Conservation (phyloP, 257 asterid species). For the Solanum chmielewskii region DNA sequence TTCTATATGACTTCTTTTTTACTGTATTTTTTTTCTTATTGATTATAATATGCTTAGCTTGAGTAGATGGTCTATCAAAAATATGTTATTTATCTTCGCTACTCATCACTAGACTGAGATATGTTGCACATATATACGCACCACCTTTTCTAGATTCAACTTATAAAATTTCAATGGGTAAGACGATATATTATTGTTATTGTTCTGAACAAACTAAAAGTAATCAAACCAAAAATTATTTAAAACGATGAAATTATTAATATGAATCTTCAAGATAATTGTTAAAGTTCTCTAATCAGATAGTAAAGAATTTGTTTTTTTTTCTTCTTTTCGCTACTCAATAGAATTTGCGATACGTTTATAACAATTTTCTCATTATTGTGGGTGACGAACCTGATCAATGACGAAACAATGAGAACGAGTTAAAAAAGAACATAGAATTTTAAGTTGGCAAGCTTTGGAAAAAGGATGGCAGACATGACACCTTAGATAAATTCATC, state of each 20-base stretch:
- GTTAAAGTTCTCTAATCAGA: too few species aligned
- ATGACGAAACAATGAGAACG: too few species aligned
- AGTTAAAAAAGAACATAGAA: too few species aligned
- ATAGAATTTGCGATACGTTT: neutral
- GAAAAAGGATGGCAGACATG: too few species aligned
- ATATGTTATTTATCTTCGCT: neutral
- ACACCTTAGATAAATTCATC: too few species aligned
- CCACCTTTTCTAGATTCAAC: neutral
- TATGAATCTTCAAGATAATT: neutral
- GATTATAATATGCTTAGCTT: neutral
- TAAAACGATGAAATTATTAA: too few species aligned
- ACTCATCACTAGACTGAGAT: neutral
- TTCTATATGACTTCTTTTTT: neutral
- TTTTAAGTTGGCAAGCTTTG: neutral
- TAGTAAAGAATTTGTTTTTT: too few species aligned
- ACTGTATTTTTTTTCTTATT: neutral
- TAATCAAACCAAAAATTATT: too few species aligned
- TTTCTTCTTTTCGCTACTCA: neutral
- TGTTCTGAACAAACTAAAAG: neutral
- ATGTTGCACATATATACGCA: neutral
- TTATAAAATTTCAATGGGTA: neutral
- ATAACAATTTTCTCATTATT: neutral
- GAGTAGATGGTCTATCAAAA: fast-evolving
- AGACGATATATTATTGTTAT: neutral
- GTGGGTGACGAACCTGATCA: neutral